Evolutionary conservation across 129 eudicot genomes (phyloP), one percentile per base, ranked within the genome.

Genomic region (Daucus carota): DNA sequence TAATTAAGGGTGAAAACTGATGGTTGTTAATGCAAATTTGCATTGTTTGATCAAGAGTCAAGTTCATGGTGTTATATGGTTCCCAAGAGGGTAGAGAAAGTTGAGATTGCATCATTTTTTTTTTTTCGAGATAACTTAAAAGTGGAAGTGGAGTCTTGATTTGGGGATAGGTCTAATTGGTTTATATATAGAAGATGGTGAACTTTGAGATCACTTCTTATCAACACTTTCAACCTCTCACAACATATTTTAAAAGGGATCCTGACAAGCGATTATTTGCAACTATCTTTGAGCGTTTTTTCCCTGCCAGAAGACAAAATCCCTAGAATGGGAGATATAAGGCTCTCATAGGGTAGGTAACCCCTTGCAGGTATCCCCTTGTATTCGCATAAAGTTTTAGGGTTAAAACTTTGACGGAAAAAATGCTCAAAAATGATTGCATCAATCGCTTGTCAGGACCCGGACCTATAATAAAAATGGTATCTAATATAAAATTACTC

Each of bases 21-120:
- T 42, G 73, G 18, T 73, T 78, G 36, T 73, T 32, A 16, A 59
- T 66, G 69, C 79, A 34, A 82, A 57, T 70, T 34, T 42, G 68
- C 70, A 52, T 75, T 13, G 41, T 16, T 40, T 83, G 80, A 78
- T 86, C 82, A 63, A 79, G 69, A 57, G 36, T 80, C 80, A 74
- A 22, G 66, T 76, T 75, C 44, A 52, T 72, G 66, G 43, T 72
- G 71, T 52, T 80, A 80, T 52, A 24, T 42, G 42, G 47, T 69
- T 77, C 79, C 96, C 92, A 87, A 22, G 84, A 82, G 73, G 85
- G 82, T 26, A 81, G 83, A 73, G 83, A 65, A 73, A 82, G 78
- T 75, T 81, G 86, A 26, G 84, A 29, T 57, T 87, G 86, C 83
- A 86, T 82, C 86, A 81, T 87, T 28, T 72, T 79, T 54, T 26